Percentiles rank a stretch among this genome's conserved stretches.
phyloP scores from a whole-genome alignment of 2,329 filamentous ascomycete genomes.

The Chlorencoelia australis region DNA sequence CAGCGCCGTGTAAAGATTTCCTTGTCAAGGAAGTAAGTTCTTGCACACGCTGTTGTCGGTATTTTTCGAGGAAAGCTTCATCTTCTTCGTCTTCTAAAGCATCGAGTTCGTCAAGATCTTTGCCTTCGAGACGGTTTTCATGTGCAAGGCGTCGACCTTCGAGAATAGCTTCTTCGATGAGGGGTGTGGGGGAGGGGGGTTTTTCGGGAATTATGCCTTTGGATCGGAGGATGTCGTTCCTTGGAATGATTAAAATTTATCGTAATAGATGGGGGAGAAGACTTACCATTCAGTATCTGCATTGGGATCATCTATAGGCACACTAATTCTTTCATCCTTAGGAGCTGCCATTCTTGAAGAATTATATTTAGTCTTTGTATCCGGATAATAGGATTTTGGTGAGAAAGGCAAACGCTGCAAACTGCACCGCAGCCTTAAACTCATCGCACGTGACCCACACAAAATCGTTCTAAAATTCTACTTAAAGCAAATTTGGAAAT shows the following conservation, averaged over 20 bases:
- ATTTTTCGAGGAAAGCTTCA: slow-evolving; percentile 79
- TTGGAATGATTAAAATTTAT: slow-evolving; percentile 30
- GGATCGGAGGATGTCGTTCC: slow-evolving; percentile 97
- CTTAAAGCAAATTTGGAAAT: no score
- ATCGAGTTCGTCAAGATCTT: slow-evolving; percentile 86
- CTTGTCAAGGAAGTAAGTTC: slow-evolving; percentile 69
- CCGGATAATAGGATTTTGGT: no score
- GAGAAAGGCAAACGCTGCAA: slow-evolving; percentile 8
- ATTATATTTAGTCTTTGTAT: no score
- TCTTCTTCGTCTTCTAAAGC: slow-evolving; percentile 95
- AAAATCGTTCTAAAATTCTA: slow-evolving; percentile 8
- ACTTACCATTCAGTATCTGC: slow-evolving; percentile 92
- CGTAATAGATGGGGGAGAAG: not conserved
- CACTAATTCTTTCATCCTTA: slow-evolving; percentile 54
- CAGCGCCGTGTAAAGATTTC: slow-evolving; percentile 74
- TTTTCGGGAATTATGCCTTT: slow-evolving; percentile 98
- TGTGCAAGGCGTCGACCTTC: slow-evolving; percentile 77
- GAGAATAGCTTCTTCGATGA: slow-evolving; percentile 88
- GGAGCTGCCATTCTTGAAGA: slow-evolving; percentile 45
- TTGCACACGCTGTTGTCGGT: slow-evolving; percentile 76
- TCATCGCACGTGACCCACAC: slow-evolving; percentile 12
- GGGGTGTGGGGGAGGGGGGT: slow-evolving; percentile 84
- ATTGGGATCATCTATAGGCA: slow-evolving; percentile 90
- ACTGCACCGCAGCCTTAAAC: not conserved
- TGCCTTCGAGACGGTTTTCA: slow-evolving; percentile 87